Conservation (phyloP, 305 asterid species). For the Rubia balearica region DNA sequence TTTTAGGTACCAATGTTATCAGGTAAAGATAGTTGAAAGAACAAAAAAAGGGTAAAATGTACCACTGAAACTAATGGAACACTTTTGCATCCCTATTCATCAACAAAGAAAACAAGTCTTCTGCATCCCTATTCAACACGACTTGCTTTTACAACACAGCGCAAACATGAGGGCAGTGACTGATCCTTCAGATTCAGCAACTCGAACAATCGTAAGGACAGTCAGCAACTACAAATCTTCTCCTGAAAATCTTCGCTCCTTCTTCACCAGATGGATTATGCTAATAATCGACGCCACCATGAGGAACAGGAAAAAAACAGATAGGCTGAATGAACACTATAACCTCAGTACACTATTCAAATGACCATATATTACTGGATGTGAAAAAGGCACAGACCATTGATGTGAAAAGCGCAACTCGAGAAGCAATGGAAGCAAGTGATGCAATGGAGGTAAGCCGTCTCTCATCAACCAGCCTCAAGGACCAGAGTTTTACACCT, state of each 20-base stretch:
- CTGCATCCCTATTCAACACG: too few relatives aligned
- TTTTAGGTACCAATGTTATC: not conserved
- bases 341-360: not conserved
- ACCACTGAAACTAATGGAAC: not conserved
- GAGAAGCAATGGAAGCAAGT: not conserved
- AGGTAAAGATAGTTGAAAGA: not conserved
- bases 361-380: not conserved
- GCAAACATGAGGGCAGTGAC: too few relatives aligned
- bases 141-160: too few relatives aligned
- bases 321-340: not conserved
- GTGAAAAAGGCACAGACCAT: not conserved
- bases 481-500: constrained; percentile 2
- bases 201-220: too few relatives aligned
- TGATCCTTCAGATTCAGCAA: too few relatives aligned
- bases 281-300: not conserved
- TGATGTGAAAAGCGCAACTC: not conserved
- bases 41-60: not conserved
- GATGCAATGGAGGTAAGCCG: not conserved
- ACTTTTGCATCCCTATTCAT: too few relatives aligned
- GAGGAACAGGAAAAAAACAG: not conserved
- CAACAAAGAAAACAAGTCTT: too few relatives aligned
- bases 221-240: not conserved
- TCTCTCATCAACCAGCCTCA: not conserved
- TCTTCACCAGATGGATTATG: not conserved
- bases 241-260: too few relatives aligned